A percentile compares a stretch with the other conserved stretches of the same genome.
Evolutionary conservation across 2,329 filamentous ascomycete genomes (phyloP).

Genomic region (Gyromitra esculenta): DNA sequence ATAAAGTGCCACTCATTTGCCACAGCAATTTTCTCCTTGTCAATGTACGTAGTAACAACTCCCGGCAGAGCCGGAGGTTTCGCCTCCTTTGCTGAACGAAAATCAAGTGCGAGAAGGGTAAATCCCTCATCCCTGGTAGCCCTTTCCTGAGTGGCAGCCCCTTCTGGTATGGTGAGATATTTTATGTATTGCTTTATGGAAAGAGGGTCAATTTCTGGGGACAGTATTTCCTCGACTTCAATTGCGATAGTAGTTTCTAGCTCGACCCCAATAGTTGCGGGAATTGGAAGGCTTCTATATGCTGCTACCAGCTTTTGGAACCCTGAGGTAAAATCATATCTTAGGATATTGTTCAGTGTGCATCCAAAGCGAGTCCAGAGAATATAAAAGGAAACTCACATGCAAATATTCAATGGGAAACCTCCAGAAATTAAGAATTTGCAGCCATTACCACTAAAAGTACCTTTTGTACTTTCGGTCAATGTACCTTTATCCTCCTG

Average conservation of each 20-base stretch:
- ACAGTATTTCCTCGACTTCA: slow-evolving; percentile 18
- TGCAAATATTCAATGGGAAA: not conserved
- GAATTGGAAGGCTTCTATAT: slow-evolving; percentile 28
- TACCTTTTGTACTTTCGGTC: not conserved
- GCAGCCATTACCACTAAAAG: not conserved
- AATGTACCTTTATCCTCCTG: not conserved
- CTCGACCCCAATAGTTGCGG: slow-evolving; percentile 1
- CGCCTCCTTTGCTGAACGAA: slow-evolving; percentile 8
- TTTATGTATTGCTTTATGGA: slow-evolving; percentile 17
- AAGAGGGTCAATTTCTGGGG: slow-evolving; percentile 18
- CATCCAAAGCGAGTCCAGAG: not conserved
- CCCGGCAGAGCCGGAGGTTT: slow-evolving; percentile 5
- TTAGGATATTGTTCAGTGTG: not conserved
- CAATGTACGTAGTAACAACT: slow-evolving; percentile 28
- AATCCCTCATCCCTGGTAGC: not conserved
- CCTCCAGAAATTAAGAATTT: not conserved
- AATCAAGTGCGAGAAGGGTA: slow-evolving; percentile 17
- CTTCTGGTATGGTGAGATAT: not conserved
- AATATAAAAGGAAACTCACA: not conserved
- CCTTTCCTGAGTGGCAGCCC: not conserved
- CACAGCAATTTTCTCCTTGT: not conserved
- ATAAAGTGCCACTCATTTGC: slow-evolving; percentile 37
- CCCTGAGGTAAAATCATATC: slow-evolving; percentile 13
- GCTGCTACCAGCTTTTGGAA: slow-evolving; percentile 26
- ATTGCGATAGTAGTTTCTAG: slow-evolving; percentile 16